A percentile compares a stretch with the other conserved stretches of the same genome.
phyloP scores from a whole-genome alignment of 2,329 filamentous ascomycete genomes.

The Aphanocladium album region DNA sequence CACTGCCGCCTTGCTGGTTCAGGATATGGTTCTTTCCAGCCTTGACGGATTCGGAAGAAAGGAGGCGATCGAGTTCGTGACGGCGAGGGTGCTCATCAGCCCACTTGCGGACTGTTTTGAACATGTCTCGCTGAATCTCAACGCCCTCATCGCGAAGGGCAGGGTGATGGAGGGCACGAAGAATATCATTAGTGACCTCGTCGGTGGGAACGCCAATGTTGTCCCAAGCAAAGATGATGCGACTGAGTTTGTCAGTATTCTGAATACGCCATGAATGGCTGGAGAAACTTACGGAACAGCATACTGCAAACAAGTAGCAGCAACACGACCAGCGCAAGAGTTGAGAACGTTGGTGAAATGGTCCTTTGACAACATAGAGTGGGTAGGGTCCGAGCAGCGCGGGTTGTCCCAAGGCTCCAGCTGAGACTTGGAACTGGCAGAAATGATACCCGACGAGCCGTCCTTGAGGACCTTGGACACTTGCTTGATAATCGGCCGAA shows the following conservation, averaged over 20 bases:
- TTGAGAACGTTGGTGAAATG: conserved; percentile 79
- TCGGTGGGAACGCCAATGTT: conserved; percentile 77
- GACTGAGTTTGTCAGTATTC: conserved; percentile 34
- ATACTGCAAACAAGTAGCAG: conserved; percentile 75
- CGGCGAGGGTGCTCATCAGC: conserved; percentile 63
- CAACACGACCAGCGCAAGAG: conserved; percentile 68
- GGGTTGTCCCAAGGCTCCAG: conserved; percentile 77
- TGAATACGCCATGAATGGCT: background rate
- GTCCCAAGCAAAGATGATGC: conserved; percentile 89
- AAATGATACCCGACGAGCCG: conserved; percentile 69
- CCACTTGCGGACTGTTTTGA: conserved; percentile 78
- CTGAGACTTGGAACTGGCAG: conserved; percentile 66
- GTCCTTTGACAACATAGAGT: conserved; percentile 73
- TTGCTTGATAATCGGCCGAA: conserved; percentile 84
- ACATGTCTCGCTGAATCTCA: conserved; percentile 87
- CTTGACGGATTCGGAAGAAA: conserved; percentile 79
- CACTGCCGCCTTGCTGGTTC: conserved; percentile 26
- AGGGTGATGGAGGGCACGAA: conserved; percentile 86
- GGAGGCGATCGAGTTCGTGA: conserved; percentile 64
- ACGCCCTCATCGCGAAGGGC: conserved; percentile 68
- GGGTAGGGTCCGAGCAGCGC: conserved; percentile 70
- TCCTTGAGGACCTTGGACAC: conserved; percentile 81
- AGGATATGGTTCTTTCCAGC: conserved; percentile 73
- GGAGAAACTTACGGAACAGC: conserved; percentile 61
- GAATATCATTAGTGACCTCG: conserved; percentile 75